Evolutionary conservation across 2,329 filamentous ascomycete species (phyloP), one percentile per base, ranked within the genome.

Genomic region (Aciculosporium take): DNA sequence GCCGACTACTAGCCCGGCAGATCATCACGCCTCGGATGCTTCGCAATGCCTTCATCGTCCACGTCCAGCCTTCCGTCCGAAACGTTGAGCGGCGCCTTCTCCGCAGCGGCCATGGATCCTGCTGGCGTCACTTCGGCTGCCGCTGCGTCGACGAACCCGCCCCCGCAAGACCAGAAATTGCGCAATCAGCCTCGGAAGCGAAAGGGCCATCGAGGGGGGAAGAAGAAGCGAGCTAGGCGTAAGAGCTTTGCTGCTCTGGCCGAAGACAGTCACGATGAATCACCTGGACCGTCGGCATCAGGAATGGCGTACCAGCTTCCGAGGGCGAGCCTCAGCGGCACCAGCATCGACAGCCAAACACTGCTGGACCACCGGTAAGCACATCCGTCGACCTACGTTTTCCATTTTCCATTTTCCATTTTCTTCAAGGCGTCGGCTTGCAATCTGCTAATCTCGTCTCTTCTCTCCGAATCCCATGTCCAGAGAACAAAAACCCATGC

Each of bases 271-370:
- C 59, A 66, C 40, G 58, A 59, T 15, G 62, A 65, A 41, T 52
- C 53, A 33, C 56, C 57, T 34, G 50, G 55, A 18, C 52, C 56
- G 27, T 47, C 57, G 12, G 49, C 59, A 43, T 56, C 65, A 45
- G 64, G 60, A 35, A 69, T 76, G 55, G 69, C 75, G 55, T 74
- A 74, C 54, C 58, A 65, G 49, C 56, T 70, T 44, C 60, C 65
- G 39, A 56, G 66, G 7, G 61, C 65, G 34, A 85, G 83, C 56
- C 56, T 79, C 48, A 96, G 89, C 63, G 79, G 73, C 52, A 87
- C 84, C 1, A 96, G 89, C 59, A 66, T 96, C 48, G 89, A 95
- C 50, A 95, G 87, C 58, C 81, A 94, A 56, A 80, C 76, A 7
- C 65, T 96, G 50, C 66, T 96, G 15, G 89, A 96, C 61, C 89